Base-by-base conservation (phyloP, 202 grass and related monocot genomes). In the Panicum hallii region DNA sequence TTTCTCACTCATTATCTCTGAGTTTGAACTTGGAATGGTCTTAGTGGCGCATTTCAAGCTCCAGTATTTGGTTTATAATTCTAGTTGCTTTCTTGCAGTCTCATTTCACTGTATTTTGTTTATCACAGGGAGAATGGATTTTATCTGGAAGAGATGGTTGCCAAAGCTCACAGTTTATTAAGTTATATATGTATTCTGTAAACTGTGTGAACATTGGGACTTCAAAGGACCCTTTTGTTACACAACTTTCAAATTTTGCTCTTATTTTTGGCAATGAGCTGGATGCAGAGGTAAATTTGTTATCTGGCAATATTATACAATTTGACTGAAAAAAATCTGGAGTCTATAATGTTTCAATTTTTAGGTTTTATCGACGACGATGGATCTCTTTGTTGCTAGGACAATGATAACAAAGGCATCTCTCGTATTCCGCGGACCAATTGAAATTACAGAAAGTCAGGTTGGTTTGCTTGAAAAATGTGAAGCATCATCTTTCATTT, bases 311-410 rank as follows among this genome's bases (percentile, higher is more conserved):
- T 73, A 68, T 84, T 30, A 38, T 41, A 42, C 28, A 52, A 75
- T 41, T 57, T 72, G 72, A 76, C 20, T 66, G 72, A 75, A 72
- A 13, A 86, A 45, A 19, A 13, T 80, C 9, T 83, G 28, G 78
- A 42, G 40, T 58, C 14, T 63, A 11, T 74, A 54, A 79, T 84
- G 50, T 87, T 78, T 73, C 34, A 19, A 32, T 65, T 80, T 91
- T 62, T 84, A 99, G 97, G 97, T 99, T 94, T 92, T 99, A 94
- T 96, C 97, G 93, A 99, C 82, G 86, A 87, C 88, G 78, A 96
- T 99, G 88, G 97, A 96, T 99, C 97, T 99, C 93, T 99, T 99
- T 99, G 97, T 99, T 96, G 91, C 97, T 82, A 93, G 91, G 88
- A 99, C 90, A 55, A 94, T 96, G 93, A 92, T 99, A 90, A 99